These are phyloP conservation scores for Crucibulum laeve DNA, from an alignment of 768 basidiomycete genomes.

Conservation along the genomic window DNA sequence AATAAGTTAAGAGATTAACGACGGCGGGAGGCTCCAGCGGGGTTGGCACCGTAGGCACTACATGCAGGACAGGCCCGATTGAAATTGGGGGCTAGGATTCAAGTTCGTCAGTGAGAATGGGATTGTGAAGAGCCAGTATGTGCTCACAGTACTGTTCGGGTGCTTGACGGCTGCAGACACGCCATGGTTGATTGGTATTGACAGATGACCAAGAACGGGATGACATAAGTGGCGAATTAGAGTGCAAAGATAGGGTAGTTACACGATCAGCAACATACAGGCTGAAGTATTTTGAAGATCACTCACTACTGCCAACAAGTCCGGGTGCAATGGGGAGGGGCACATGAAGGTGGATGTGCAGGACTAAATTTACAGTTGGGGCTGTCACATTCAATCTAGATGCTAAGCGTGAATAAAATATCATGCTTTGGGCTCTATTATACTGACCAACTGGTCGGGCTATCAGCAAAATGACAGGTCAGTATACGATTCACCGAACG, in stretches of 20 bases:
- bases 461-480: conserved; percentile 6
- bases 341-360: conserved; percentile 39
- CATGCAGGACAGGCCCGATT: too few species aligned
- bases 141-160: conserved; percentile 22
- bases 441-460: conserved; percentile 25
- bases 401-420: neutral
- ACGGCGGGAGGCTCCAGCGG: too few species aligned
- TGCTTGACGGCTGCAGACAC: conserved; percentile 13
- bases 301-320: conserved; percentile 22
- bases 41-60: too few species aligned
- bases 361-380: conserved; percentile 52
- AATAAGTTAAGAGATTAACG: too few species aligned
- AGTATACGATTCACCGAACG: neutral
- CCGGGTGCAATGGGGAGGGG: conserved; percentile 34
- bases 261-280: too few species aligned
- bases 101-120: too few species aligned
- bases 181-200: neutral
- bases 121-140: neutral
- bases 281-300: too few species aligned
- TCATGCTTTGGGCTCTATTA: conserved; percentile 3
- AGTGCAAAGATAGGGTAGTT: neutral
- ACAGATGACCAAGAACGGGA: neutral
- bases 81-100: too few species aligned
- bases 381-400: conserved; percentile 17
- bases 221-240: neutral